Evolutionary conservation across 2,329 filamentous ascomycete genomes (phyloP).

Genomic region (Cryphonectria radicalis): DNA sequence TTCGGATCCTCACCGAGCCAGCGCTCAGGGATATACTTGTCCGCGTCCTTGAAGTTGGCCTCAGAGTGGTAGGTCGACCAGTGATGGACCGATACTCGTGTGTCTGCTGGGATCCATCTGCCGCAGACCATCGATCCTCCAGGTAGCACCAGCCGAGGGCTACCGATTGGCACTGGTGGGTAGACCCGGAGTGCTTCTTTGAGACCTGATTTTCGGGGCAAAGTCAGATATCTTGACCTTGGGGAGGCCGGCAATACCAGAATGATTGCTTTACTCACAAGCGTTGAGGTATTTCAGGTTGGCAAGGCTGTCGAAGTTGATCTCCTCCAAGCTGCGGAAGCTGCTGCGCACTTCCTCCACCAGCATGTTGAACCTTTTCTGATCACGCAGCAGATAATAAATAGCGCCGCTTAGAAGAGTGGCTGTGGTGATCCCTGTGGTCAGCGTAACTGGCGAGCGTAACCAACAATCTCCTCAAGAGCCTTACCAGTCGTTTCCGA

Average conservation of each 20-base stretch:
- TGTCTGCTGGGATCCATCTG: conserved; percentile 12
- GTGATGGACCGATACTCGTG: conserved; percentile 14
- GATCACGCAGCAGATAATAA: conserved; percentile 5
- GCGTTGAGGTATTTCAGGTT: conserved; percentile 36
- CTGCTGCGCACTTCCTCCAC: conserved; percentile 36
- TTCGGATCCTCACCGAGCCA: neutral
- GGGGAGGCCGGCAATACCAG: too few relatives aligned
- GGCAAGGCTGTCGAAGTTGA: conserved; percentile 34
- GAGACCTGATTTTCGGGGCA: conserved; percentile 21
- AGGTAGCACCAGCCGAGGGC: conserved; percentile 32
- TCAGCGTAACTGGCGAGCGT: conserved; percentile 1
- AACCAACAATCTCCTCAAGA: conserved; percentile 32
- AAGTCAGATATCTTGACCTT: neutral
- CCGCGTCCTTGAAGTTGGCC: conserved; percentile 11
- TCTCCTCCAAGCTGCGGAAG: conserved; percentile 36
- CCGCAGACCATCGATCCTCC: conserved; percentile 32
- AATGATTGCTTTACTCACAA: conserved; percentile 10
- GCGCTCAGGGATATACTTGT: conserved; percentile 17
- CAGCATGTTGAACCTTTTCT: conserved; percentile 28
- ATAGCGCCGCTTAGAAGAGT: conserved; percentile 15
- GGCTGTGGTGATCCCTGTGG: neutral
- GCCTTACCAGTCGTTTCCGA: conserved; percentile 43
- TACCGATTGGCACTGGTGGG: conserved; percentile 32
- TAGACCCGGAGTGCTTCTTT: conserved; percentile 35
- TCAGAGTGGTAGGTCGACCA: conserved; percentile 9